phyloP scores from a whole-genome alignment of 2,329 filamentous ascomycete genomes.

The Paraphoma sp. region DNA sequence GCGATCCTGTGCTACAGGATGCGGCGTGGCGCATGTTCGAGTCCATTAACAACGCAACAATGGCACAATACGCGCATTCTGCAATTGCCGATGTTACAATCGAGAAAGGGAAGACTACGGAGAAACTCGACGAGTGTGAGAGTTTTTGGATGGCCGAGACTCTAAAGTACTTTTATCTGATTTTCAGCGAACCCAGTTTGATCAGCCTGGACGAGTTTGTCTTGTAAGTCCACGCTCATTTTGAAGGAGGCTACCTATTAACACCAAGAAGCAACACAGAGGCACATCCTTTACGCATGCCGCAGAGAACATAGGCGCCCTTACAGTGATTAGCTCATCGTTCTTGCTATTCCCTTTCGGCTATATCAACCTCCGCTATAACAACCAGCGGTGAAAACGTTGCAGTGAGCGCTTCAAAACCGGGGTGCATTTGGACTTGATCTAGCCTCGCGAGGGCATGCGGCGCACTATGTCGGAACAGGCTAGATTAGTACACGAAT shows the following conservation, averaged over 20 bases:
- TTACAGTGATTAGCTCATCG: no score
- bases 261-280: conserved; percentile 55
- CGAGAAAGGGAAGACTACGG: conserved; percentile 24
- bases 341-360: no score
- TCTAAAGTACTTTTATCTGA: conserved; percentile 88
- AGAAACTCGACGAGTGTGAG: conserved; percentile 54
- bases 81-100: conserved; percentile 71
- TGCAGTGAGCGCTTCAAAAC: no score
- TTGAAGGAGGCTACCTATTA: not conserved
- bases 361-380: no score
- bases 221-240: conserved; percentile 45
- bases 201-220: conserved; percentile 74
- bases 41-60: conserved; percentile 70
- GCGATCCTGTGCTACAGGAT: conserved; percentile 75
- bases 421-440: no score
- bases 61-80: conserved; percentile 71
- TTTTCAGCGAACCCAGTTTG: conserved; percentile 73
- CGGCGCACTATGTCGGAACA: no score
- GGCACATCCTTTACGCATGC: conserved; percentile 58
- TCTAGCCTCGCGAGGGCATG: no score
- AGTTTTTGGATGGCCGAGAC: conserved; percentile 93
- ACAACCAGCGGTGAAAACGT: no score
- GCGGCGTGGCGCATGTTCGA: conserved; percentile 88
- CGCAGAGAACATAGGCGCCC: conserved; percentile 14
- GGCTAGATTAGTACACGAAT: no score